Conservation (phyloP, 768 basidiomycete species). For the Lactarius quietus region DNA sequence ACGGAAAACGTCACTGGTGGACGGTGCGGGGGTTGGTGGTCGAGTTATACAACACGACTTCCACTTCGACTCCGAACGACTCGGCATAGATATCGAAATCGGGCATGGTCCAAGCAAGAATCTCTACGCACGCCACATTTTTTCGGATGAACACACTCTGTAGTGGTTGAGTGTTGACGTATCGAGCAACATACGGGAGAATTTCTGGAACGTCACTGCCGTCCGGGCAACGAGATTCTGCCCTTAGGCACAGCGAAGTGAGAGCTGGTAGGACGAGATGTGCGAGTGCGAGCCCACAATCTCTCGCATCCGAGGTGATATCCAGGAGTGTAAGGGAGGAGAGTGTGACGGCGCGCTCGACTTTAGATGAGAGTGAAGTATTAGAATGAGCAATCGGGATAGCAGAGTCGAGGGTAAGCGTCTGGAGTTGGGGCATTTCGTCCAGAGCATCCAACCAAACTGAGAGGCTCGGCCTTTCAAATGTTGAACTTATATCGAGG, state of each 20-base stretch:
- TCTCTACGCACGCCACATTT: not conserved
- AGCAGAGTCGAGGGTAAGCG: conserved; percentile 2
- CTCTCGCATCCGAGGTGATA: too few relatives aligned
- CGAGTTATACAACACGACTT: too few relatives aligned
- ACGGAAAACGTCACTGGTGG: too few relatives aligned
- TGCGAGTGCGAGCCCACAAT: too few relatives aligned
- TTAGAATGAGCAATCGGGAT: not conserved
- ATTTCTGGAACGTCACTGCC: not conserved
- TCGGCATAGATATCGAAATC: too few relatives aligned
- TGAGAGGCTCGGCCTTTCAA: not conserved
- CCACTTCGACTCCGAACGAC: too few relatives aligned
- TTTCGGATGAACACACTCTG: not conserved
- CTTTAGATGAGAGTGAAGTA: not conserved
- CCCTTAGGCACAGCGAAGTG: not conserved
- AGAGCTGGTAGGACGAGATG: conserved; percentile 1
- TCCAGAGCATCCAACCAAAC: conserved; percentile 17
- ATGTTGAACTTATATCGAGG: not conserved
- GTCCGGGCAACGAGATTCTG: not conserved
- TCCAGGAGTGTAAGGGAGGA: too few relatives aligned
- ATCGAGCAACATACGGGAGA: not conserved
- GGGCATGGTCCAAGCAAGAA: not conserved
- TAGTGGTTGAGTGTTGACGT: not conserved
- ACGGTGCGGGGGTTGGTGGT: too few relatives aligned
- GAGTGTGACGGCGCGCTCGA: too few relatives aligned
- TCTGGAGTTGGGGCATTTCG: conserved; percentile 9